Base-by-base conservation (phyloP, 768 basidiomycete genomes). In the Cystobasidium ongulense region DNA sequence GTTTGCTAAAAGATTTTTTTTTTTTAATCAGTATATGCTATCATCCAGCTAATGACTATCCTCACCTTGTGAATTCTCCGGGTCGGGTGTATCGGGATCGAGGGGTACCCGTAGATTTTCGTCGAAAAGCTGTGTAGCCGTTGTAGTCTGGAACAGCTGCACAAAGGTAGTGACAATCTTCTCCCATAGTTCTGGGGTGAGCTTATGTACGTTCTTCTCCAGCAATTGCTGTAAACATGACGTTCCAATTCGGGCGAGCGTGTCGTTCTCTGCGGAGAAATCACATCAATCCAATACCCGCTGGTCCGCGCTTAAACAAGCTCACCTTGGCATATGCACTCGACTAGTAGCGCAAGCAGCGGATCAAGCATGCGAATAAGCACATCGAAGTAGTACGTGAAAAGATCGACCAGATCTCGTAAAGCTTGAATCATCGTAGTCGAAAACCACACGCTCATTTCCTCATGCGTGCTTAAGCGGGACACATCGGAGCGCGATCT, bases 361-460 rank as follows among this genome's bases (percentile, higher is more conserved):
- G 92, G 91, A 78, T 98, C 96, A 43, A 98, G 83, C 81, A 90
- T 90, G 41, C 90, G 86, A 1, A 39, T 52, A 78, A 99, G 81
- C 18, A 88, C 91, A 65, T 91, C 89, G 80, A 97, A 98, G 83
- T 92, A 93, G 82, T 88, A 91, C 0, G 96, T 94, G 80, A 94
- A 99, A 25, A 99, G 86, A 79, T 95, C 92, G 73, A 99, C 90
- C 75, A 98, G 85, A 81, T 97, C 90, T 54, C 96, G 88, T 57
- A 99, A 85, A 0, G 96, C 96, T 80, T 97, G 93, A 63, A 98
- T 96, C 90, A 99, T 93, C 1, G 96, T 99, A 17, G 96, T 96
- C 29, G 93, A 97, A 57, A 99, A 82, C 96, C 96, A 99, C 31
- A 99, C 93, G 78, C 92, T 96, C 92, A 98, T 95, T 77, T 98